Evolutionary conservation across 1,139 yeast genomes (phyloP).

Genomic region (Meyerozyma carpophila): DNA sequence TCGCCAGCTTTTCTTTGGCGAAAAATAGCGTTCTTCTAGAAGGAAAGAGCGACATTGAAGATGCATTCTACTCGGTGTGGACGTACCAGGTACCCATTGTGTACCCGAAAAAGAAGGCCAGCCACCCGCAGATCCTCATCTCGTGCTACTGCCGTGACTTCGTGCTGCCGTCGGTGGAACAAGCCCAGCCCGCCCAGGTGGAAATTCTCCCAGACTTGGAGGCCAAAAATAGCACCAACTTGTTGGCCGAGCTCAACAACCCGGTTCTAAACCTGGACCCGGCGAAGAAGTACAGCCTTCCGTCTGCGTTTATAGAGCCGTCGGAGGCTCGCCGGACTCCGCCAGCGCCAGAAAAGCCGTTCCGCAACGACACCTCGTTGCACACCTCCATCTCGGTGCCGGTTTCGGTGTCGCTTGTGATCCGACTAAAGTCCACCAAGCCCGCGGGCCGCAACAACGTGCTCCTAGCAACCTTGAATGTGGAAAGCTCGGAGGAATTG

Average conservation of each 20-base stretch:
- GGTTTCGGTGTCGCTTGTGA: conserved; percentile 45
- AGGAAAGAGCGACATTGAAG: conserved; percentile 7
- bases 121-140: conserved; percentile 25
- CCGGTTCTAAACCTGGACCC: conserved; percentile 7
- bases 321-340: not conserved
- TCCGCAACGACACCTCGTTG: conserved; percentile 2
- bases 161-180: conserved; percentile 2
- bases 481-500: conserved; percentile 47
- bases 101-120: conserved; percentile 32
- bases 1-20: conserved; percentile 12
- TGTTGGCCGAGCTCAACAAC: conserved; percentile 22
- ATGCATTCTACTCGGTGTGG: conserved; percentile 20
- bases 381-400: conserved; percentile 23
- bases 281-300: conserved; percentile 4
- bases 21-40: conserved; percentile 11
- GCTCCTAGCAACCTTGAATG: conserved; percentile 49
- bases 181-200: conserved; percentile 3
- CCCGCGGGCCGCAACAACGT: conserved; percentile 52
- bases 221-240: conserved; percentile 17
- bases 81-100: conserved; percentile 28
- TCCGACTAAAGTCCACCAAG: conserved; percentile 52
- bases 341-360: conserved; percentile 1
- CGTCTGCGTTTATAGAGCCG: conserved; percentile 1
- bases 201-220: conserved; percentile 14
- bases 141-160: conserved; percentile 14